Evolutionary conservation across 768 basidiomycete species (phyloP).

Genomic region (Leccinum boreale): DNA sequence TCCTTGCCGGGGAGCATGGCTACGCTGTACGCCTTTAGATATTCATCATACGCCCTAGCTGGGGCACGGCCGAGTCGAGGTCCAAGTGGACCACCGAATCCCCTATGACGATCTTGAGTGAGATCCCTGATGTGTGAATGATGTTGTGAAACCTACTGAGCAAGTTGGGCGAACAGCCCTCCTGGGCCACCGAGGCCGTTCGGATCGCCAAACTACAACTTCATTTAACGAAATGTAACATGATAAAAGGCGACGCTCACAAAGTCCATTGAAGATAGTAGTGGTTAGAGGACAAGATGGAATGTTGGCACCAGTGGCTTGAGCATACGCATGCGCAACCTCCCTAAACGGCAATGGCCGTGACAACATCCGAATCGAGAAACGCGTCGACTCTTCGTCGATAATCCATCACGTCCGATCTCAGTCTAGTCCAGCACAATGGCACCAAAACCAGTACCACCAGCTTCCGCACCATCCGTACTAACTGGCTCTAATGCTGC

Average conservation of each 20-base stretch:
- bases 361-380: conserved; percentile 21
- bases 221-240: not conserved
- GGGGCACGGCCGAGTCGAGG: conserved; percentile 47
- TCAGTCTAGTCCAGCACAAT: conserved; percentile 18
- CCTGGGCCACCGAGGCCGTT: conserved; percentile 45
- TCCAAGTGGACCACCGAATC: conserved; percentile 50
- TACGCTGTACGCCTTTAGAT: conserved; percentile 92
- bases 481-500: conserved; percentile 63
- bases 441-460: conserved; percentile 23
- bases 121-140: conserved; percentile 8
- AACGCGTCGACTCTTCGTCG: conserved; percentile 16
- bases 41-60: conserved; percentile 82
- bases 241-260: conserved; percentile 22
- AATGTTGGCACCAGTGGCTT: not conserved
- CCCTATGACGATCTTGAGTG: conserved; percentile 36
- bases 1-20: conserved; percentile 88
- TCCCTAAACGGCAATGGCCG: conserved; percentile 30
- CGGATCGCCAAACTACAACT: conserved; percentile 34
- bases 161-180: conserved; percentile 63
- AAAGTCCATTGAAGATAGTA: conserved; percentile 35
- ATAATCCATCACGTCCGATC: conserved; percentile 13
- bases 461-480: conserved; percentile 23
- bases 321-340: conserved; percentile 32
- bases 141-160: conserved; percentile 41
- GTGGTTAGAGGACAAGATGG: conserved; percentile 23